A percentile compares a stretch with the other conserved stretches of the same genome.
These are phyloP conservation scores for Orychophragmus violaceus DNA, from an alignment of 345 rosid genomes.

Conservation along the genomic window DNA sequence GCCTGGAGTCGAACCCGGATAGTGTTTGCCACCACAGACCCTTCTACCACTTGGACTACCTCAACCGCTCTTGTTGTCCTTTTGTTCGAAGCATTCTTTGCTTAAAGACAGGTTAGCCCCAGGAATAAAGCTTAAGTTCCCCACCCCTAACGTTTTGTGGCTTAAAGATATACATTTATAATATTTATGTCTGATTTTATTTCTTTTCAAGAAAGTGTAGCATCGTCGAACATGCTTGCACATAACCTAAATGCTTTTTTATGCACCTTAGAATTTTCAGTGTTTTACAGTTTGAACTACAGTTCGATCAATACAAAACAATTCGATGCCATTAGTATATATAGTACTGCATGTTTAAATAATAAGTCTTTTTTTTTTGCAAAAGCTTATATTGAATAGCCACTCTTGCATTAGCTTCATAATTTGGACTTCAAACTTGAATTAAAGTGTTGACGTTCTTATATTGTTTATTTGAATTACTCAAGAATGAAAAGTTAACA, in stretches of 20 bases:
- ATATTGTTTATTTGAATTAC: background rate
- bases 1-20: too few relatives aligned
- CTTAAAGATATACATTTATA: slow-evolving; percentile 17
- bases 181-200: slow-evolving; percentile 10
- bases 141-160: slow-evolving; percentile 31
- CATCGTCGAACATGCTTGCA: slow-evolving; percentile 32
- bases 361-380: background rate
- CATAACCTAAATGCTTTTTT: slow-evolving; percentile 13
- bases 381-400: too few relatives aligned
- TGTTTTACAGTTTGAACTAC: background rate
- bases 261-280: slow-evolving; percentile 13
- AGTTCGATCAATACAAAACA: background rate
- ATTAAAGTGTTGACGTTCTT: background rate
- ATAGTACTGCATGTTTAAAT: background rate
- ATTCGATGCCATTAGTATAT: background rate
- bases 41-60: too few relatives aligned
- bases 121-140: slow-evolving; percentile 58
- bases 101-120: slow-evolving; percentile 61
- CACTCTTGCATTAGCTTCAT: background rate
- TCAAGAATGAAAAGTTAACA: background rate
- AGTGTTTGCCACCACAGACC: too few relatives aligned
- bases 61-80: slow-evolving; percentile 55
- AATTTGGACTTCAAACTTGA: background rate
- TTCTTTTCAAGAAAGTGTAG: slow-evolving; percentile 27
- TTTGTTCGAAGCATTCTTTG: slow-evolving; percentile 66